Base-by-base conservation (phyloP, 2,329 filamentous ascomycete genomes). In the Calonectria ilicicola region DNA sequence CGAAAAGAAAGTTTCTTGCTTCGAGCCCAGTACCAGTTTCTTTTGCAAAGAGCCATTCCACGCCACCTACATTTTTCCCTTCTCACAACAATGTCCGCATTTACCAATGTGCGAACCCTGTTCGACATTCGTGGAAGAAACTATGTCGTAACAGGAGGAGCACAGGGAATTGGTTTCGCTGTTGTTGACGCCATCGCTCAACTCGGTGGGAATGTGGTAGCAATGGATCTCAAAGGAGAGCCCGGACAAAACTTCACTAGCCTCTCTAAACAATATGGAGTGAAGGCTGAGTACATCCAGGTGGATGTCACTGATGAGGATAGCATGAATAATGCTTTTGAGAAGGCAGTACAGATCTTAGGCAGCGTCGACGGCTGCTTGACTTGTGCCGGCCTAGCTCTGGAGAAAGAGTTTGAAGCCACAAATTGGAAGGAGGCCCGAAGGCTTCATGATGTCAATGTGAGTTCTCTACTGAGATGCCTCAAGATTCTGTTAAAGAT, bases 381-480 rank as follows among this genome's bases (percentile, higher is more conserved):
- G 8, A 78, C 80, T 5, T 77, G 79, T 19, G 82, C 83, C 10
- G 84, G 84, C 5, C 82, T 86, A 42, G 83, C 81, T 7, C 79
- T 85, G 40, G 84, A 85, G 73, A 85, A 85, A 73, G 84, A 84
- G 0, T 86, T 86, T 72, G 71, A 84, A 7, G 83, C 86, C 5
- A 83, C 85, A 56, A 83, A 81, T 6, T 85, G 83, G 83, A 81
- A 83, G 3, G 84, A 86, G 66, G 82, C 82, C 4, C 80, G 78
- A 19, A 78, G 79, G 7, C 82, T 86, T 47, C 82, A 83, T 49
- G 82, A 85, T 2, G 82, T 85, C 69, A 86, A 86, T 72, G 84
- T 85, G 53, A 78, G 81, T 56, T 29, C 32, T 14, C 9, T 17
- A 1, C 4, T 26, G 3, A 21, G 5, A 35, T 21, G 3, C 1